Evolutionary conservation across 257 asterid species (phyloP).

Genomic region (Anisodus tanguticus): DNA sequence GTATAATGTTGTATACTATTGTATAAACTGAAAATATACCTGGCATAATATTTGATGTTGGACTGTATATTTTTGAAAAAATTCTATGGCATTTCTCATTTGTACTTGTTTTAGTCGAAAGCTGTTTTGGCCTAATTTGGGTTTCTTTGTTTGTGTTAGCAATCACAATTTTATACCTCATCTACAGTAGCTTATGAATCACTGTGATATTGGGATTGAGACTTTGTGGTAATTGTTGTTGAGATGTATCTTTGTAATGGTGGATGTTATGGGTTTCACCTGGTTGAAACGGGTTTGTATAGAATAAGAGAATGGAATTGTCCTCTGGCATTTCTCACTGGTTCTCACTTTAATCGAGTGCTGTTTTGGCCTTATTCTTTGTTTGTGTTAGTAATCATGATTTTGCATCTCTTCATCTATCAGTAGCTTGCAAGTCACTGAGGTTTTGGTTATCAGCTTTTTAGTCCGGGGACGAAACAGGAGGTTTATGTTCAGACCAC

Average conservation of each 20-base stretch:
- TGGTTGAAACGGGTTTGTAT: not conserved
- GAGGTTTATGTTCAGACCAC: not conserved
- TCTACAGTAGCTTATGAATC: not conserved
- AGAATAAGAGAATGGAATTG: not conserved
- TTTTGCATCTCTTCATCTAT: not conserved
- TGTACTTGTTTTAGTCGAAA: not conserved
- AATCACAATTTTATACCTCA: not conserved
- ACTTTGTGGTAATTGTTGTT: slow-evolving; percentile 18
- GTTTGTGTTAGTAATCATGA: not conserved
- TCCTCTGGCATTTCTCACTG: not conserved
- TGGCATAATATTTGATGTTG: no score
- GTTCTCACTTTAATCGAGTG: no score
- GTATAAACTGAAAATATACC: no score
- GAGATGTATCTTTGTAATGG: not conserved
- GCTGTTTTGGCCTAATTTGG: not conserved
- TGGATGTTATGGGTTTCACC: slow-evolving; percentile 24
- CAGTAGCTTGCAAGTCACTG: no score
- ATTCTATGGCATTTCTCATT: not conserved
- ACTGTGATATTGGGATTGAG: not conserved
- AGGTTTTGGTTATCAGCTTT: no score
- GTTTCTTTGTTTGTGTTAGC: slow-evolving; percentile 6
- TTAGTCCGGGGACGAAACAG: not conserved
- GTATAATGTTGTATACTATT: no score
- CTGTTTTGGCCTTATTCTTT: not conserved
- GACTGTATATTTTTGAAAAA: no score